Base-by-base conservation (phyloP, 768 basidiomycete genomes). In the Boletus vermiculosoides region DNA sequence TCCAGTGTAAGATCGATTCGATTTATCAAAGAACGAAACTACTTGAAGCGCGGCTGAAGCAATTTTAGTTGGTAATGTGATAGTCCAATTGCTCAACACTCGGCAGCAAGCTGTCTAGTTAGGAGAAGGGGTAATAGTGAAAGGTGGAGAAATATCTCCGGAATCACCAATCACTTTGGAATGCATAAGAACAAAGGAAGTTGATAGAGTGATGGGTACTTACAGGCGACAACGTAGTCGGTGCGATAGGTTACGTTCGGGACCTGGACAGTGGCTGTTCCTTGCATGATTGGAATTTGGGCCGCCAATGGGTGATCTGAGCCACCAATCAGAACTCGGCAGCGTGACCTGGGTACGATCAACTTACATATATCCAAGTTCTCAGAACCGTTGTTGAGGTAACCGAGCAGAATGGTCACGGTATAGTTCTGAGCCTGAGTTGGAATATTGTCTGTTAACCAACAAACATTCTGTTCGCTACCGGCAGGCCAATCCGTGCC, bases 181-280 rank as follows among this genome's bases (percentile, higher is more conserved):
- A 47, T 2, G 30, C 4, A 33, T 64, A 18, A 55, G 50, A 9
- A 55, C n/a, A 39, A 28, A 20, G 12, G 33, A 25, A 22, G 45
- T 25, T 8, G 5, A 42, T 10, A 3, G 31, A 23, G 20, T 15
- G 6, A 18, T 5, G 15, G 2, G 9, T 47, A 82, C 87, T 76
- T 66, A 88, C 88, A 64, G 57, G 81, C 85, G 65, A 90, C 71
- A 53, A 84, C 78, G 61, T 87, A 90, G 68, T 83, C 74, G 40
- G 71, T 58, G 34, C 78, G 65, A 10, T 73, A 64, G 3, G 57
- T 30, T 4, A 66, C 42, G 5, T 85, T 78, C 0, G 88, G 88
- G 22, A 90, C 83, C 0, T 69, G 77, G 54, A 90, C 63, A 15
- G 74, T 33, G 10, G 81, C 80, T 18, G 69, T 62, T 22, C 86